Percentiles rank a stretch among this genome's conserved stretches.
These are phyloP conservation scores for Petunia hybrid DNA, from an alignment of 305 asterid species.

Conservation along the genomic window DNA sequence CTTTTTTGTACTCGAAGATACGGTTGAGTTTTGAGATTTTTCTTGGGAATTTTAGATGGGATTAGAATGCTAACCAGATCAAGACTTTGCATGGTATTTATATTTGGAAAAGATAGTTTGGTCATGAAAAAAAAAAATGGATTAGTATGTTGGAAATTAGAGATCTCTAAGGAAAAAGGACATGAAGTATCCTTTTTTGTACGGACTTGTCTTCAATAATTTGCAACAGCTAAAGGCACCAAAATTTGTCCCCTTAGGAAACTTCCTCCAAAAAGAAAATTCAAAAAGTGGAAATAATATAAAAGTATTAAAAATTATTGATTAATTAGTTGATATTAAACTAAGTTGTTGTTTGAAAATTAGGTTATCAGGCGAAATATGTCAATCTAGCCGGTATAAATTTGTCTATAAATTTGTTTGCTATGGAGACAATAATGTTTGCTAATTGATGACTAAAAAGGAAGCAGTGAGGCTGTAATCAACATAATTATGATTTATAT, in stretches of 20 bases:
- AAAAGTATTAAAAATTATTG: neutral
- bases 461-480: neutral
- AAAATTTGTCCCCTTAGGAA: neutral
- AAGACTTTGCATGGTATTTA: neutral
- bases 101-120: neutral
- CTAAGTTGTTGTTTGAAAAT: constrained; percentile 3
- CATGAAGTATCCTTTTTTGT: constrained; percentile 57
- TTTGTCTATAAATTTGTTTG: constrained; percentile 22
- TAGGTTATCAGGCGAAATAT: neutral
- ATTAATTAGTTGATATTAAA: neutral
- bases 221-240: constrained; percentile 38
- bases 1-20: neutral
- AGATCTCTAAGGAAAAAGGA: constrained; percentile 47
- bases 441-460: neutral
- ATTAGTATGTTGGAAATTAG: constrained; percentile 29
- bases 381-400: neutral
- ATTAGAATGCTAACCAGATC: neutral
- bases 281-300: neutral
- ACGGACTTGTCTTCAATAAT: constrained; percentile 39
- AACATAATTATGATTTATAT: neutral
- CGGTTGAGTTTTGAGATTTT: neutral
- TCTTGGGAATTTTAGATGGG: neutral
- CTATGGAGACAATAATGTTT: neutral
- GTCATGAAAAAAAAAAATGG: no score
- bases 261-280: constrained; percentile 30